Base-by-base conservation (phyloP, 2,329 filamentous ascomycete genomes). In the Aspergillus neoniger region DNA sequence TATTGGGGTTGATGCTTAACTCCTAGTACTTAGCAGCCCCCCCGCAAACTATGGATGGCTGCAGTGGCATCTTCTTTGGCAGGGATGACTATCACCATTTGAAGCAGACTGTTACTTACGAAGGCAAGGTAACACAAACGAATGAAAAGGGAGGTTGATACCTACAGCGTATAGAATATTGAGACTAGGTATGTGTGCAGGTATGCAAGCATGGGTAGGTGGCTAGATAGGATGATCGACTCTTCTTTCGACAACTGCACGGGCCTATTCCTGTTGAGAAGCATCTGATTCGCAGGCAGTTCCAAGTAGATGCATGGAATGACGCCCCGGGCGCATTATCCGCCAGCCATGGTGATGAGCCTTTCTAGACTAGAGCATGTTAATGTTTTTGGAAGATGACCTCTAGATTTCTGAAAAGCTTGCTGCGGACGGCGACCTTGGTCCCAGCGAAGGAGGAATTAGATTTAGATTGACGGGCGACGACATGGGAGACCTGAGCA, bases 251-350 rank as follows among this genome's bases (percentile, higher is more conserved):
- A 55, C 39, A 25, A 39, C 39, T 47, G 53, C 41, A 47, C 53
- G 39, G 53, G 23, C 53, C 53, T 55, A 44, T 43, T 17, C 25
- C 21, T 19, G 53, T 55, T 55, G 32, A 28, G 32, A 6, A 36
- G 19, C 25, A 36, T 55, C 53, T 44, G 53, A 55, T 55, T 55
- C 14, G 53, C 53, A 47, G 41, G 39, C 19, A 19, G 30, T 32
- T n/a, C n/a, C n/a, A 44, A 44, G 41, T 43, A 17, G 39, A 32
- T 32, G 41, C 52, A 55, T 30, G 23, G 38, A 44, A 44, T 44
- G 53, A 54, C 59, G 56, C 59, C 47, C 50, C 39, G 49, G 43
- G 56, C 59, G 48, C 57, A 61, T 55, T 52, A 57, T 60, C 38
- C 48, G 41, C 41, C 39, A 47, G 39, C 51, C 43, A 47, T 49